A percentile compares a stretch with the other conserved stretches of the same genome.
These are phyloP conservation scores for Trichoderma endophyticum DNA, from an alignment of 2,329 filamentous ascomycete genomes.

Conservation along the genomic window DNA sequence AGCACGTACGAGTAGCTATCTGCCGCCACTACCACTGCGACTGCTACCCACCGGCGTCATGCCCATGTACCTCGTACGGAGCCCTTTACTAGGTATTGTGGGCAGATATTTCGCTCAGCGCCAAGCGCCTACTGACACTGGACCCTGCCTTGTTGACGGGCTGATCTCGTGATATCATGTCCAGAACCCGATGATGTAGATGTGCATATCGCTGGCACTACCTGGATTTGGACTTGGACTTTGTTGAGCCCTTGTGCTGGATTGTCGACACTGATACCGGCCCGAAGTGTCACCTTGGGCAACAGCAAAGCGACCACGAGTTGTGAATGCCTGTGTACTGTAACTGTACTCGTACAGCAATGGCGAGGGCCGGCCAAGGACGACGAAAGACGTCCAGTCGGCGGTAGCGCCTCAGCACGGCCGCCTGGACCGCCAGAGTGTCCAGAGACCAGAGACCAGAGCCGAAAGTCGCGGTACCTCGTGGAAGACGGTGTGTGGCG, in stretches of 20 bases:
- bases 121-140: slow-evolving; percentile 18
- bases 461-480: slow-evolving; percentile 16
- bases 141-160: slow-evolving; percentile 7
- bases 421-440: neutral
- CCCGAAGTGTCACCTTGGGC: neutral
- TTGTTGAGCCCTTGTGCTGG: neutral
- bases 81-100: neutral
- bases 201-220: neutral
- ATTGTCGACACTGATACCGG: neutral
- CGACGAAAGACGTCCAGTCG: neutral
- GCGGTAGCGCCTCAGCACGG: neutral
- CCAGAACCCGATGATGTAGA: slow-evolving; percentile 9
- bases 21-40: neutral
- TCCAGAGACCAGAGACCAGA: neutral
- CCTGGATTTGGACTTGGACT: neutral
- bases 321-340: neutral
- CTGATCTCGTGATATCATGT: slow-evolving; percentile 16
- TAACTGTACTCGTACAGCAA: neutral
- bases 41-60: slow-evolving; percentile 5
- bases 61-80: neutral
- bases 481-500: slow-evolving; percentile 17
- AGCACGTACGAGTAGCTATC: neutral
- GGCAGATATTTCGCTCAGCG: slow-evolving; percentile 15
- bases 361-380: neutral
- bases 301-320: neutral